These are phyloP conservation scores for Curvularia verruculosa DNA, from an alignment of 2,329 filamentous ascomycete genomes.

Conservation along the genomic window DNA sequence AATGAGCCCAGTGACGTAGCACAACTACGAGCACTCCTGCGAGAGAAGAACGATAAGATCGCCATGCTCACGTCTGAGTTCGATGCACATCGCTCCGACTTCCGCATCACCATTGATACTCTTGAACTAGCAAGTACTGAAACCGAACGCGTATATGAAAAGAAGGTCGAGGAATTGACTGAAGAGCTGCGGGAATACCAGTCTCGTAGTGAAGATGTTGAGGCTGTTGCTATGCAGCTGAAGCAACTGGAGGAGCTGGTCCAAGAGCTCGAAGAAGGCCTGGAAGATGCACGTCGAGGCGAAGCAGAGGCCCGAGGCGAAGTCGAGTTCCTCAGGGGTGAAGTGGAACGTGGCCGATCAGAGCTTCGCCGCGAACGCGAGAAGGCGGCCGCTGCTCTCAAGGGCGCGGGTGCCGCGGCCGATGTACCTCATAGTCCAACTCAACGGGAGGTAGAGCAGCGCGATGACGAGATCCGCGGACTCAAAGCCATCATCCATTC, in stretches of 20 bases:
- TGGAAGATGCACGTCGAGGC: constrained; percentile 91
- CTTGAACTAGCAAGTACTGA: constrained; percentile 94
- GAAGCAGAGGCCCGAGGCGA: constrained; percentile 96
- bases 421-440: constrained; percentile 50
- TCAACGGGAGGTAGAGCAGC: constrained; percentile 83
- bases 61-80: constrained; percentile 92
- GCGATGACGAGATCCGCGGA: constrained; percentile 95
- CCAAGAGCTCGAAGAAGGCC: constrained; percentile 92
- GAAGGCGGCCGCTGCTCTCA: constrained; percentile 70
- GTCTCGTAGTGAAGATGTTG: constrained; percentile 84
- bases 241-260: constrained; percentile 96
- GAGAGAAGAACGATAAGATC: constrained; percentile 98
- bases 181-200: constrained; percentile 83
- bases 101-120: constrained; percentile 94
- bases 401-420: constrained; percentile 57
- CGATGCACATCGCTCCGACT: constrained; percentile 91
- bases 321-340: constrained; percentile 91
- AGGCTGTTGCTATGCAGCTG: constrained; percentile 86
- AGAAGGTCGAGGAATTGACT: constrained; percentile 84
- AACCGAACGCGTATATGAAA: constrained; percentile 94
- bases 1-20: constrained; percentile 66
- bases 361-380: constrained; percentile 89
- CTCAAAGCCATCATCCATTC: constrained; percentile 98
- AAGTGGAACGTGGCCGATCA: constrained; percentile 88
- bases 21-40: constrained; percentile 79